Evolutionary conservation across 2,329 filamentous ascomycete genomes (phyloP).

Genomic region (Diatrype stigma): DNA sequence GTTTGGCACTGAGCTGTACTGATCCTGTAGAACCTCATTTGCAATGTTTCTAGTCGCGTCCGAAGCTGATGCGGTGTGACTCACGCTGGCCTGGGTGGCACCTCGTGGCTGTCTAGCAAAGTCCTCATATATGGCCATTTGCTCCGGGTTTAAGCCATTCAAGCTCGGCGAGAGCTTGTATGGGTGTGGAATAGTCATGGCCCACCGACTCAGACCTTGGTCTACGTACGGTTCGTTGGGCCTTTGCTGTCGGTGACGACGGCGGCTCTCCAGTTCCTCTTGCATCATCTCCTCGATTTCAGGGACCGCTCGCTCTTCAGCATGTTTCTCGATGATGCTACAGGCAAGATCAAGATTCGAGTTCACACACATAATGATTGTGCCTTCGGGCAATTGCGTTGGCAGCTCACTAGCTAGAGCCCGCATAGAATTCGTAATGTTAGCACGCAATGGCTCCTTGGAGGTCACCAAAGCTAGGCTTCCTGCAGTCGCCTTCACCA

Average conservation of each 20-base stretch:
- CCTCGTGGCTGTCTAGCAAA: slow-evolving; percentile 82
- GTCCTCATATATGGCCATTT: slow-evolving; percentile 94
- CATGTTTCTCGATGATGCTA: slow-evolving; percentile 89
- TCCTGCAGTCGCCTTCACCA: slow-evolving; percentile 92
- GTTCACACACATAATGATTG: slow-evolving; percentile 98
- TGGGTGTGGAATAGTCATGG: slow-evolving; percentile 87
- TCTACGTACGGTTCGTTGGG: slow-evolving; percentile 84
- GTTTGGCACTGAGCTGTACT: slow-evolving; percentile 53
- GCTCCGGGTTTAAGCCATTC: slow-evolving; percentile 77
- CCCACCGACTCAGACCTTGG: slow-evolving; percentile 79
- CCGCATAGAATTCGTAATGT: slow-evolving; percentile 95
- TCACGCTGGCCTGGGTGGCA: slow-evolving; percentile 49
- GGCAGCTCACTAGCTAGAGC: slow-evolving; percentile 63
- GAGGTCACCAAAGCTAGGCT: slow-evolving; percentile 96
- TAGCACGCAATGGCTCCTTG: slow-evolving; percentile 92
- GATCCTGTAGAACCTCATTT: slow-evolving; percentile 61
- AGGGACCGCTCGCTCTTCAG: slow-evolving; percentile 84
- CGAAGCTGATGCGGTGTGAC: slow-evolving; percentile 54
- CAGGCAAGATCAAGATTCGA: slow-evolving; percentile 94
- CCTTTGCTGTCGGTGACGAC: slow-evolving; percentile 68
- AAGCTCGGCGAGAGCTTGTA: slow-evolving; percentile 74
- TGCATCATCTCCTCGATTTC: slow-evolving; percentile 96
- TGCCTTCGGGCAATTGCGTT: slow-evolving; percentile 84
- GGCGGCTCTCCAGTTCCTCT: slow-evolving; percentile 70
- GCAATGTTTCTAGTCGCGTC: slow-evolving; percentile 59